Evolutionary conservation across 176 grass and related monocot genomes (phyloP).

Genomic region (Oryza meridionalis): DNA sequence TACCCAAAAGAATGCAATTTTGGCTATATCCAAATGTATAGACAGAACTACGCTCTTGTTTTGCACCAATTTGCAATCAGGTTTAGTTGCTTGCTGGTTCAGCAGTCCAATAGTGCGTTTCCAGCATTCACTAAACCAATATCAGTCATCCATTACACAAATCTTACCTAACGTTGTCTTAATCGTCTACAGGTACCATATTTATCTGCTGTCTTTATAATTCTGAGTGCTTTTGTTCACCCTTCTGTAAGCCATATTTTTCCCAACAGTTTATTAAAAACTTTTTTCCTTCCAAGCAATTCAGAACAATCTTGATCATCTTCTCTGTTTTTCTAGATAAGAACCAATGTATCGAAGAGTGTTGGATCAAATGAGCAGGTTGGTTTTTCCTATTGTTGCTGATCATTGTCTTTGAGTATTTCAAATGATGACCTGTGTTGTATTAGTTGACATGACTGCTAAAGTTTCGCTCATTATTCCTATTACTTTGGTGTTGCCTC

Average conservation of each 20-base stretch:
- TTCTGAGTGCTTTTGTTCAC: constrained; percentile 78
- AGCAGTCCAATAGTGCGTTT: neutral
- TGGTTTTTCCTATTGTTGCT: neutral
- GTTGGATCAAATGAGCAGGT: constrained; percentile 87
- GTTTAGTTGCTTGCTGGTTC: neutral
- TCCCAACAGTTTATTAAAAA: neutral
- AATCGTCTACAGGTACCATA: constrained; percentile 77
- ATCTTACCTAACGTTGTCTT: neutral
- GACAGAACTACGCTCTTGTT: too few relatives aligned
- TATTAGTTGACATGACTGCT: neutral
- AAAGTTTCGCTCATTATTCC: neutral
- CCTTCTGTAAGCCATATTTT: constrained; percentile 64
- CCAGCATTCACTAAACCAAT: neutral
- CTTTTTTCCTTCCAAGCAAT: neutral
- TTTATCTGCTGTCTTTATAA: constrained; percentile 62
- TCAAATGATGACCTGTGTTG: neutral
- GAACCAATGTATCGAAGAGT: constrained; percentile 77
- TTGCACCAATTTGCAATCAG: neutral
- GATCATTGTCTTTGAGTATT: neutral
- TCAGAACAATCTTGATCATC: neutral
- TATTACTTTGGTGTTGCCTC: constrained; percentile 9
- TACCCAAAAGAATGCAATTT: neutral
- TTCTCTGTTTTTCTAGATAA: constrained; percentile 59
- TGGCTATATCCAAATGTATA: too few relatives aligned
- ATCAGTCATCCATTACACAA: neutral